Evolutionary conservation across 352 stramenopile species (phyloP), one percentile per base, ranked within the genome.

Genomic region (Globisporangium spiculum): DNA sequence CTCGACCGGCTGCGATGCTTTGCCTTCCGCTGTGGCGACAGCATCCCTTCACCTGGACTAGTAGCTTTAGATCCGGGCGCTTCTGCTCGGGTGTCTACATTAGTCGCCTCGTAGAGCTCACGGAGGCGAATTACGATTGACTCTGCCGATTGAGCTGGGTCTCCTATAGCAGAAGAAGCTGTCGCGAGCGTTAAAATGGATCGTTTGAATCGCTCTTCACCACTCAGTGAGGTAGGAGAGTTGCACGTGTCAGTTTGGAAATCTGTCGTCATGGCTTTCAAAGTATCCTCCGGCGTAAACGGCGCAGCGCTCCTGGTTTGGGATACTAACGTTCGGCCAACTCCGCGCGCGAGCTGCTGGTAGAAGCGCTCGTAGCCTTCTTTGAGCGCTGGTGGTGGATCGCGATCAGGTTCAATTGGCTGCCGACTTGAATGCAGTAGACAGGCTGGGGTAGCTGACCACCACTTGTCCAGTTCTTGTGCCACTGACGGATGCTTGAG

Each of bases 401-500:
- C 18, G 36, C 36, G 36, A 1, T 18, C 36, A 44, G 36, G 36
- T 41, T 10, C 24, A 12, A 12, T 10, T 34, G 10, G 22, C 32
- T 53, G 41, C 7, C 16, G 8, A n/a, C 32, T 50, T 6, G 18
- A 8, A 14, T 63, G 57, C 1, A 63, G 57, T 12, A 63, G 10
- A 20, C 18, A 26, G 27, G 41, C 20, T 27, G 38, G 26, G 2
- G 44, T 12, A 0, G 18, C 54, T 34, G 26, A 26, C 60, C 60
- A 59, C 60, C 60, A 66, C 1, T 34, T n/a, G 38, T 66, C 60
- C 44, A 66, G 44, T 14, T 59, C 60, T 22, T 8, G 60, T n/a
- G 26, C 44, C 12, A 66, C 26, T 26, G 10, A 4, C 5, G 60
- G 60, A 20, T 18, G 56, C 44, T 66, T 24, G 10, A 65, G 60